Conservation (phyloP, 495 filamentous ascomycete species). For the Aspergillus indologenus region DNA sequence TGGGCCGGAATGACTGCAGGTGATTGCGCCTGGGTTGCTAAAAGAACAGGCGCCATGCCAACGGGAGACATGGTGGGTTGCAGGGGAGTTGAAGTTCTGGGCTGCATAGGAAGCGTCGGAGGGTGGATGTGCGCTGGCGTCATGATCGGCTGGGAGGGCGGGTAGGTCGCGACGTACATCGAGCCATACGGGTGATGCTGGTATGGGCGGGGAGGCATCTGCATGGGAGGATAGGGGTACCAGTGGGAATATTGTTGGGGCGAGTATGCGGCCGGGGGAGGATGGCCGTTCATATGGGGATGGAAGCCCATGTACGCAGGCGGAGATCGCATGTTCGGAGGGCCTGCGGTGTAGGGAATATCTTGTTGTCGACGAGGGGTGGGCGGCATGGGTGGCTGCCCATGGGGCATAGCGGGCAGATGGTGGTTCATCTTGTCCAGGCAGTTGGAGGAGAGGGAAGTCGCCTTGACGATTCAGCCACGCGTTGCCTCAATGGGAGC, state of each 20-base stretch:
- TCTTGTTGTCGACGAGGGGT: slow-evolving; percentile 50
- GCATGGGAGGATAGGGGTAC: slow-evolving; percentile 50
- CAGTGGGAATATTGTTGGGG: slow-evolving; percentile 45
- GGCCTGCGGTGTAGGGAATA: slow-evolving; percentile 42
- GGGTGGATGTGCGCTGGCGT: slow-evolving; percentile 39
- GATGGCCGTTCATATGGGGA: slow-evolving; percentile 46
- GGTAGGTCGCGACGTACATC: slow-evolving; percentile 51
- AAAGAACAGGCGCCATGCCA: slow-evolving; percentile 24
- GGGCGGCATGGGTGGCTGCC: slow-evolving; percentile 53
- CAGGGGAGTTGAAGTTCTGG: slow-evolving; percentile 41
- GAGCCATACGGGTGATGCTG: slow-evolving; percentile 41
- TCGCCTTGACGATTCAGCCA: slow-evolving; percentile 42
- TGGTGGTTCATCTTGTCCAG: slow-evolving; percentile 55
- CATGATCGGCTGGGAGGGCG: slow-evolving; percentile 42
- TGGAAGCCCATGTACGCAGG: slow-evolving; percentile 46
- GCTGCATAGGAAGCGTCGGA: slow-evolving; percentile 36
- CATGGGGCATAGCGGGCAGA: slow-evolving; percentile 51
- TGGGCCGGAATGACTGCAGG: slow-evolving; percentile 29
- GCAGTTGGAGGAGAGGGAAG: slow-evolving; percentile 24
- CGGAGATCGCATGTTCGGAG: slow-evolving; percentile 45
- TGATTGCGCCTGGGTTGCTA: slow-evolving; percentile 35
- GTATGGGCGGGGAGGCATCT: slow-evolving; percentile 39
- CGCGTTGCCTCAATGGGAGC: slow-evolving; percentile 46
- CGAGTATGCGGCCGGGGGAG: slow-evolving; percentile 38
- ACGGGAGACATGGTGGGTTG: slow-evolving; percentile 44